These are phyloP conservation scores for Trichocladium antarcticum DNA, from an alignment of 495 filamentous ascomycete species.

Conservation along the genomic window DNA sequence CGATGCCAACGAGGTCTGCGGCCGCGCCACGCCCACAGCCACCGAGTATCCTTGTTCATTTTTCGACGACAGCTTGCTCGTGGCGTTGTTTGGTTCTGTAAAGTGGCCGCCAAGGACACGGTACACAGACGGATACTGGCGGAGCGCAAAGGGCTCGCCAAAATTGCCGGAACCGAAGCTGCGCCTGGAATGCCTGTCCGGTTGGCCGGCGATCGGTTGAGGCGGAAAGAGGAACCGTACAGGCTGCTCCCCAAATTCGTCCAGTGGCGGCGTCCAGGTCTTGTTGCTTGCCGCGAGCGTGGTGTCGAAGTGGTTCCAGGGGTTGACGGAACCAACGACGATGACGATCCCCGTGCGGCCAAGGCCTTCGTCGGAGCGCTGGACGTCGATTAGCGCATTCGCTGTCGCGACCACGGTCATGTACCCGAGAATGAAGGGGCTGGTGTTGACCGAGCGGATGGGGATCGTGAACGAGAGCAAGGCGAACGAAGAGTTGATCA, in stretches of 20 bases:
- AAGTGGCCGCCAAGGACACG: conserved; percentile 41
- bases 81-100: conserved; percentile 45
- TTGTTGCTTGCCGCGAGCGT: conserved; percentile 26
- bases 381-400: conserved; percentile 44
- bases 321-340: conserved; percentile 52
- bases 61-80: conserved; percentile 49
- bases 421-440: conserved; percentile 55
- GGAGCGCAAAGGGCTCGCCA: conserved; percentile 45
- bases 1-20: conserved; percentile 51
- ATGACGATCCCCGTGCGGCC: conserved; percentile 55
- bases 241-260: conserved; percentile 28
- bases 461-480: conserved; percentile 72
- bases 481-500: conserved; percentile 56
- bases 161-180: conserved; percentile 31
- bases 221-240: conserved; percentile 42
- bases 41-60: conserved; percentile 58
- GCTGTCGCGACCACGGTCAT: conserved; percentile 63
- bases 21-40: conserved; percentile 60
- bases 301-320: conserved; percentile 51
- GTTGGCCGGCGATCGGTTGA: conserved; percentile 21
- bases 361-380: conserved; percentile 54
- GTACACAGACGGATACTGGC: conserved; percentile 45
- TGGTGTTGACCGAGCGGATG: conserved; percentile 51
- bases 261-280: conserved; percentile 22
- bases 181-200: conserved; percentile 39